Evolutionary conservation across 2,329 filamentous ascomycete species (phyloP), one percentile per base, ranked within the genome.

Genomic region (Cercospora sp.): DNA sequence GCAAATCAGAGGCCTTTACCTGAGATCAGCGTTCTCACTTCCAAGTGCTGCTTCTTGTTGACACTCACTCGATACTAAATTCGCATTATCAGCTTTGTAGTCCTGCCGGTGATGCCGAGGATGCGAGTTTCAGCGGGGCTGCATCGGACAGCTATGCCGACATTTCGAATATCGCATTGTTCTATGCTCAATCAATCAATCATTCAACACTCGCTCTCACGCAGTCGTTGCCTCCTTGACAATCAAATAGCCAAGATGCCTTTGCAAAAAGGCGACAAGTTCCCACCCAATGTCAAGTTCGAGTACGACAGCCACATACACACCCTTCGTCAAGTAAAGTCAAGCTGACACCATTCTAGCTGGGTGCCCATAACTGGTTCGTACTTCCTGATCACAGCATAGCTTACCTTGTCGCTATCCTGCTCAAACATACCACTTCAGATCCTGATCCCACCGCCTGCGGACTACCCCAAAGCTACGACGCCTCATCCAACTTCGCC

Each of bases 281-380:
- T 98, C 86, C 94, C 94, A 74, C 83, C 89, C 74, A 90, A 87
- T 75, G 90, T 96, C 70, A 85, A 85, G 80, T 97, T 97, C 86
- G 85, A 85, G 88, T 90, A 81, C 4, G 64, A 60, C 23, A n/a
- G 55, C n/a, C 18, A 2, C 12, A 76, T 36, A 6, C 9, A 59
- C 13, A 18, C 16, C 16, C 3, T n/a, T 59, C n/a, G n/a, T n/a
- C n/a, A n/a, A n/a, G n/a, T n/a, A n/a, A n/a, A n/a, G n/a, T n/a
- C n/a, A n/a, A 16, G 16, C 66, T 65, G 30, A 64, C 51, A 33
- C 36, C 23, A n/a, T 48, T 26, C 28, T 71, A 90, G 88, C 76
- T 95, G 94, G 86, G 87, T 95, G 73, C 90, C 92, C 69, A 92
- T 92, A 80, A 86, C 88, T 13, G 91, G 63, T 57, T 36, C n/a